Percentiles rank a stretch among this genome's conserved stretches.
Conservation (phyloP, 345 rosid genomes). For the Laguncularia racemosa region DNA sequence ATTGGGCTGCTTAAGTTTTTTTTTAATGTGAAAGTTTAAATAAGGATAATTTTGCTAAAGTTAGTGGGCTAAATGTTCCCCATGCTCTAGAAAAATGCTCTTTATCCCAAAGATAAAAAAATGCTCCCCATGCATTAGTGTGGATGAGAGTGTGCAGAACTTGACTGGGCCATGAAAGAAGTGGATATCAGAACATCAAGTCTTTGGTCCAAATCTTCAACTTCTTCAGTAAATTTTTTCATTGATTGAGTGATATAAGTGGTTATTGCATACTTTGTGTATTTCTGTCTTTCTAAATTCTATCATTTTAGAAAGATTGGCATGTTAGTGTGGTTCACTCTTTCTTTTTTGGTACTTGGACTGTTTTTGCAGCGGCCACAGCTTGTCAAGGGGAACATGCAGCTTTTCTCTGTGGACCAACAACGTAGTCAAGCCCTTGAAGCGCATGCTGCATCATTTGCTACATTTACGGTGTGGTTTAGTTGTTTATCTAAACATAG, state of each 20-base stretch:
- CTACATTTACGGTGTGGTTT: conserved; percentile 59
- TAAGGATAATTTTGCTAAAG: no score
- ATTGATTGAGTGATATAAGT: no score
- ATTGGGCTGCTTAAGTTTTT: no score
- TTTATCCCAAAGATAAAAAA: no score
- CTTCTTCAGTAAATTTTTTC: conserved; percentile 1
- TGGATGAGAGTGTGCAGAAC: no score
- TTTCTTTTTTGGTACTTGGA: background rate
- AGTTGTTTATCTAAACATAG: conserved; percentile 21
- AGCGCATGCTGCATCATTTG: conserved; percentile 99
- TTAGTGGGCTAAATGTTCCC: no score
- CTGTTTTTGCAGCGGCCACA: conserved; percentile 32
- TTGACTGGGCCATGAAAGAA: background rate
- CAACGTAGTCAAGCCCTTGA: conserved; percentile 99
- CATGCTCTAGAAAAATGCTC: no score
- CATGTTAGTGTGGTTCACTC: no score
- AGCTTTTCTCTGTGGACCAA: conserved; percentile 86
- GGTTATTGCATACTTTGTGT: no score
- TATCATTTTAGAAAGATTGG: background rate
- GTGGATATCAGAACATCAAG: background rate
- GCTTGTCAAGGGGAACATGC: conserved; percentile 88
- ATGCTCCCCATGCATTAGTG: no score
- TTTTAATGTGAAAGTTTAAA: no score
- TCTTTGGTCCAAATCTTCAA: background rate
- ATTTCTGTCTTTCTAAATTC: background rate